A percentile compares a stretch with the other conserved stretches of the same genome.
Conservation (phyloP, 768 basidiomycete genomes). For the Cyclocybe aegerita region DNA sequence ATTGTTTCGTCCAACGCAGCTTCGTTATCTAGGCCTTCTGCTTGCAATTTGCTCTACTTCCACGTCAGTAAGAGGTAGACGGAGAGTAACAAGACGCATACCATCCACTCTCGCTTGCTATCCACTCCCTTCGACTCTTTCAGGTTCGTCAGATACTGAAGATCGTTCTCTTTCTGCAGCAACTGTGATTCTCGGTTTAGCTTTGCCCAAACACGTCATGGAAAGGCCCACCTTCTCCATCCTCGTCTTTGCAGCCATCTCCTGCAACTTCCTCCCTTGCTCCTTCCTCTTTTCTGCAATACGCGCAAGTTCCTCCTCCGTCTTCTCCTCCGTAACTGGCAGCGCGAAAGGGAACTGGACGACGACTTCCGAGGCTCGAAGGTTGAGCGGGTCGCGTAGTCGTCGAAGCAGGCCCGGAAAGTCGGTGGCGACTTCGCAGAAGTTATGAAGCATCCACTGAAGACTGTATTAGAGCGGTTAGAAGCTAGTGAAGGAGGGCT, state of each 20-base stretch:
- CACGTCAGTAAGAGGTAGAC: not conserved
- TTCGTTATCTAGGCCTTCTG: conserved; percentile 78
- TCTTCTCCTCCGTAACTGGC: conserved; percentile 73
- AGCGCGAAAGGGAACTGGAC: conserved; percentile 86
- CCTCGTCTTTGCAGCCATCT: conserved; percentile 83
- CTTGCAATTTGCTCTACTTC: conserved; percentile 53
- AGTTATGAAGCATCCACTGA: conserved; percentile 90
- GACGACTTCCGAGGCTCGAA: conserved; percentile 68
- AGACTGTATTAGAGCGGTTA: not conserved
- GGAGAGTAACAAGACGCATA: conserved; percentile 27
- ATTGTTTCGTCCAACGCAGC: conserved; percentile 77
- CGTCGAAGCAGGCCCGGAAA: conserved; percentile 67
- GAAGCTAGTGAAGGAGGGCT: not conserved
- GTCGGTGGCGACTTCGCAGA: conserved; percentile 81
- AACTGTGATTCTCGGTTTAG: conserved; percentile 40
- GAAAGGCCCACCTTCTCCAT: conserved; percentile 69
- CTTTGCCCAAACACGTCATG: not conserved
- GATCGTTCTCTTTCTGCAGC: conserved; percentile 71
- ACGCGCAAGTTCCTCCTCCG: conserved; percentile 83
- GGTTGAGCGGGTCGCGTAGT: conserved; percentile 62
- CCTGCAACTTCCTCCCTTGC: conserved; percentile 86
- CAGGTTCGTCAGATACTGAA: conserved; percentile 63
- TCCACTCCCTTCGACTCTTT: conserved; percentile 59
- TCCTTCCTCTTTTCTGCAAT: conserved; percentile 81
- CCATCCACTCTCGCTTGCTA: conserved; percentile 76